Base-by-base conservation (phyloP, 345 rosid species). In the Nasturtium officinale region DNA sequence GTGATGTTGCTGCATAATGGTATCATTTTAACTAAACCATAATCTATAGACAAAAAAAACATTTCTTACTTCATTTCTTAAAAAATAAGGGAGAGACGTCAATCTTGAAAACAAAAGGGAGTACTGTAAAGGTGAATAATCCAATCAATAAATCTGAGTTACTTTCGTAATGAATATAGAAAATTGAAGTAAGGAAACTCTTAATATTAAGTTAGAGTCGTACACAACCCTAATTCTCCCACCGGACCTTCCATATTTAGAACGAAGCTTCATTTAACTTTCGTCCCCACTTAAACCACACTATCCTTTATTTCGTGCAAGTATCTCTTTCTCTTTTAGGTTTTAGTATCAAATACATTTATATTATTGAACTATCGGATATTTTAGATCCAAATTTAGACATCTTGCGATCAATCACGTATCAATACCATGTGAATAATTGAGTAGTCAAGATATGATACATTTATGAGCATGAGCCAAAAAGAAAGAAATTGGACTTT, bases 181-280 rank as follows among this genome's bases (percentile, higher is more conserved):
- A 60, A 75, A 67, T 1, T 51, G 26, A 28, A 67, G 30, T 2
- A 60, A 29, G 47, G 35, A 67, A 59, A 67, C 23, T 0, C 40
- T 0, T 0, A 32, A 65, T 47, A 66, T 66, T 35, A 21, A 35
- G 50, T 6, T 30, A 68, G 79, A 69, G 75, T 46, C 79, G 75
- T 76, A 55, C 16, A 76, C 58, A 63, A 55, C 52, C 65, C 65
- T 37, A 63, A 69, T 55, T 53, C 74, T 60, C 42, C 46, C 8
- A 69, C 52, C n/a, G 33, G 59, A 62, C 70, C 61, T 76, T 55
- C 75, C 60, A 63, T 63, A 55, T 63, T 35, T 64, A 69, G 67
- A 46, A 76, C 9, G 47, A 38, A 76, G 45, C 66, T 63, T 0
- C 61, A 26, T 38, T 70, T 71, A 47, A 40, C 75, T 76, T 76